Evolutionary conservation across 176 grass and related monocot species (phyloP), one percentile per base, ranked within the genome.

Genomic region (Eragrostis curvula): DNA sequence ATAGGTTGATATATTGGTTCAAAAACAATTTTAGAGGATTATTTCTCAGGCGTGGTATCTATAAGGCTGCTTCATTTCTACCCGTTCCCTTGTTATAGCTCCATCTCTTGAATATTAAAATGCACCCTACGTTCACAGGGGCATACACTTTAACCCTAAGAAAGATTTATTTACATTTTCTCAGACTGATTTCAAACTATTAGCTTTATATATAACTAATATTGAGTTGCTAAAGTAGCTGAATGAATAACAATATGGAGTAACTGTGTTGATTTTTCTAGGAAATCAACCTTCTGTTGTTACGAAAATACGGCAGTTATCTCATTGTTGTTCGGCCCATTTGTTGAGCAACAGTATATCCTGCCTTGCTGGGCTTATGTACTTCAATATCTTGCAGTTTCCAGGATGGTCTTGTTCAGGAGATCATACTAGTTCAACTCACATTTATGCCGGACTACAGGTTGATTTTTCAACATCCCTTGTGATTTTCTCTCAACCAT

Each of bases 391-490:
- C n/a, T 82, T 82, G 51, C 85, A 94, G 93, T 80, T 89, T 87
- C 96, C 96, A 85, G 90, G 85, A 66, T 96, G 93, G 96, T 93
- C 93, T 46, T 96, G 93, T 86, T 90, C 87, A 61, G 90, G 87
- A 11, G 83, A 88, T 82, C 79, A 83, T 79, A 79, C 17, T 70
- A 89, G 47, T 71, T 28, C 83, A 73, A 78, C 86, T 76, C 85
- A 79, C 56, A 79, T 93, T 32, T 99, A 94, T 90, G 87, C 89
- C 88, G 96, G 93, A 86, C 83, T 96, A 44, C 96, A 99, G 91
- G 96, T 96, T 77, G 63, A 47, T 0, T 88, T 91, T 40, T 66
- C 53, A 47, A 9, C 21, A 23, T 68, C 13, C 39, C 45, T 66
- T 85, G 30, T 46, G 7, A 43, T 87, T 79, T 6, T 53, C 23